Percentiles rank a stretch among this genome's conserved stretches.
These are phyloP conservation scores for Calonectria naviculata DNA, from an alignment of 2,329 filamentous ascomycete genomes.

Conservation along the genomic window DNA sequence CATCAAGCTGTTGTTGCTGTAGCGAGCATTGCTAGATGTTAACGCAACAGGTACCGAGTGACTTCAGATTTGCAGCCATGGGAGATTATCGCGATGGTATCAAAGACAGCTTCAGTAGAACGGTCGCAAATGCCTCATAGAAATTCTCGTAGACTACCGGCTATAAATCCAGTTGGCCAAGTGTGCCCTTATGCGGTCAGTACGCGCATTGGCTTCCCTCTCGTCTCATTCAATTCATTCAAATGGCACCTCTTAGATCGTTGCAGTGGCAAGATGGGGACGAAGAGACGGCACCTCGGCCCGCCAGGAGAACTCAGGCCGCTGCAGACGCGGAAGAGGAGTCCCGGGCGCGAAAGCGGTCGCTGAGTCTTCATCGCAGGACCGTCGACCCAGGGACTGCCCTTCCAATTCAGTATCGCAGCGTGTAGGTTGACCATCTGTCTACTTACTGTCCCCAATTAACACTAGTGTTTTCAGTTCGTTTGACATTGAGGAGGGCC, in stretches of 20 bases:
- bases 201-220: not conserved
- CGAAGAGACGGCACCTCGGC: constrained; percentile 2
- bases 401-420: constrained; percentile 28
- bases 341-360: constrained; percentile 6
- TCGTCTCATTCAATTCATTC: not conserved
- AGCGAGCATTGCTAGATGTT: not conserved
- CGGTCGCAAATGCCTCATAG: not conserved
- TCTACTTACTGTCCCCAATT: not conserved
- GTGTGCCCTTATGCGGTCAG: not conserved
- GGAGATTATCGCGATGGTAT: not conserved
- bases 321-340: constrained; percentile 11
- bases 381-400: constrained; percentile 16
- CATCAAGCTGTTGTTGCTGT: not conserved
- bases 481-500: constrained; percentile 28
- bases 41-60: not conserved
- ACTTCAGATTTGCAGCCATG: not conserved
- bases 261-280: constrained; percentile 25
- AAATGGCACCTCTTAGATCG: not conserved
- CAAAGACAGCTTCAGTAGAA: not conserved
- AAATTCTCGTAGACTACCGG: not conserved
- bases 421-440: constrained; percentile 17
- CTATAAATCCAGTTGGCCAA: not conserved
- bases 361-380: not conserved
- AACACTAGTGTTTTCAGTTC: constrained; percentile 15
- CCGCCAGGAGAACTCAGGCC: not conserved